Percentiles rank a stretch among this genome's conserved stretches.
phyloP scores from a whole-genome alignment of 2,329 filamentous ascomycete genomes.

The Tricladium varicosporioides region DNA sequence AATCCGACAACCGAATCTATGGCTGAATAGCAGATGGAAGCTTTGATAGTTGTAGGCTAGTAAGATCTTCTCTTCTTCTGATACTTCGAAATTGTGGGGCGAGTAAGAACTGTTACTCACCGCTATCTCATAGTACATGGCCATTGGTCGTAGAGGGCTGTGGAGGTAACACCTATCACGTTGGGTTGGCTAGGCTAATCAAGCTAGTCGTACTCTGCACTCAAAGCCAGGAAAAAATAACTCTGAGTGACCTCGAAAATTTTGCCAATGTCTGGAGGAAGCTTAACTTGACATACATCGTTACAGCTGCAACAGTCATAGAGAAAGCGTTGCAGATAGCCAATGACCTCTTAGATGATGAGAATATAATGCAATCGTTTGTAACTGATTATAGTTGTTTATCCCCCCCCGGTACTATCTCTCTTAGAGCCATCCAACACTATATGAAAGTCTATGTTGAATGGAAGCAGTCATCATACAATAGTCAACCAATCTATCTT shows the following conservation, averaged over 20 bases:
- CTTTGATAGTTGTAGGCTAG: too few relatives aligned
- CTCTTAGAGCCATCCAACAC: background rate
- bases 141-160: too few relatives aligned
- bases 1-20: too few relatives aligned
- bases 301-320: conserved; percentile 48
- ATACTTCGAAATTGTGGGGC: too few relatives aligned
- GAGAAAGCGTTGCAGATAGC: conserved; percentile 51
- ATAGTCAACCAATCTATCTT: background rate
- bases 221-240: background rate
- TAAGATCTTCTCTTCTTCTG: too few relatives aligned
- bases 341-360: conserved; percentile 33
- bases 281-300: background rate
- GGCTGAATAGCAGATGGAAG: too few relatives aligned
- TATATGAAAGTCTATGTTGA: background rate
- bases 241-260: background rate
- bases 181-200: too few relatives aligned
- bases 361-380: conserved; percentile 32
- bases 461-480: background rate
- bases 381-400: conserved; percentile 61
- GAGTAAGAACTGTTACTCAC: too few relatives aligned
- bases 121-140: too few relatives aligned
- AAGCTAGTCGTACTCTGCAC: too few relatives aligned
- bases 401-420: conserved; percentile 46
- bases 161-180: too few relatives aligned
- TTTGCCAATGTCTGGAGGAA: conserved; percentile 10